Percentiles rank a stretch among this genome's conserved stretches.
phyloP scores from a whole-genome alignment of 768 basidiomycete species.

The Leccinellum rugosiceps region DNA sequence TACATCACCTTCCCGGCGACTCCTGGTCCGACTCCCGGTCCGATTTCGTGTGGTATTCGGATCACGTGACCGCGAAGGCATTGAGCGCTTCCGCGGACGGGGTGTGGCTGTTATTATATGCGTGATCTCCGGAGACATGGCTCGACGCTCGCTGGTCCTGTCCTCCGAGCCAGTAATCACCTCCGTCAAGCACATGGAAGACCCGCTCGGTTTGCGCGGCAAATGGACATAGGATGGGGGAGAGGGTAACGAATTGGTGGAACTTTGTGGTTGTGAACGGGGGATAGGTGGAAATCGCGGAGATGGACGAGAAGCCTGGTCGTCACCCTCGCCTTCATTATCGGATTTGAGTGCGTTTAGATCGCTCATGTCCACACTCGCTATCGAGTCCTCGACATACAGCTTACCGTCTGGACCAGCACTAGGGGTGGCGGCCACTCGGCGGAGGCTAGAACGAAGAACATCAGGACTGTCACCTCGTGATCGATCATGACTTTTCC shows the following conservation, averaged over 20 bases:
- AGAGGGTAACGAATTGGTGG: not conserved
- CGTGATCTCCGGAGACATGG: slow-evolving; percentile 38
- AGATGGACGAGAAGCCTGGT: slow-evolving; percentile 24
- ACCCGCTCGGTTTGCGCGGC: slow-evolving; percentile 22
- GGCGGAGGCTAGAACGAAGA: slow-evolving; percentile 15
- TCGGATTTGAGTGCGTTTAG: slow-evolving; percentile 29
- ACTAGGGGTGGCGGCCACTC: slow-evolving; percentile 4
- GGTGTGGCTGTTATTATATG: slow-evolving; percentile 40
- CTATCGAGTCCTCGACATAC: slow-evolving; percentile 24
- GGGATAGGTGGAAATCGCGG: slow-evolving; percentile 25
- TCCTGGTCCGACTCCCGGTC: slow-evolving; percentile 10
- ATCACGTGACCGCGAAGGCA: slow-evolving; percentile 22
- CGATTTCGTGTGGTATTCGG: slow-evolving; percentile 16
- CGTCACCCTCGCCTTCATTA: slow-evolving; percentile 25
- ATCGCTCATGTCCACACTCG: slow-evolving; percentile 32
- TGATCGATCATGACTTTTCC: slow-evolving; percentile 6
- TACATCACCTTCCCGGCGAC: slow-evolving; percentile 6
- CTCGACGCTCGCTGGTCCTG: slow-evolving; percentile 9
- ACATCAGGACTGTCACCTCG: slow-evolving; percentile 22
- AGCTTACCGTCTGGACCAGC: slow-evolving; percentile 1
- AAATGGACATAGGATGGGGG: slow-evolving; percentile 20
- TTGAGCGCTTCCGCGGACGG: slow-evolving; percentile 30
- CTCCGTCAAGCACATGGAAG: slow-evolving; percentile 12
- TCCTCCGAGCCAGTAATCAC: slow-evolving; percentile 12
- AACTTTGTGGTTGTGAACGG: slow-evolving; percentile 13